Conservation (phyloP, 768 basidiomycete genomes). For the Mycena chlorophos region DNA sequence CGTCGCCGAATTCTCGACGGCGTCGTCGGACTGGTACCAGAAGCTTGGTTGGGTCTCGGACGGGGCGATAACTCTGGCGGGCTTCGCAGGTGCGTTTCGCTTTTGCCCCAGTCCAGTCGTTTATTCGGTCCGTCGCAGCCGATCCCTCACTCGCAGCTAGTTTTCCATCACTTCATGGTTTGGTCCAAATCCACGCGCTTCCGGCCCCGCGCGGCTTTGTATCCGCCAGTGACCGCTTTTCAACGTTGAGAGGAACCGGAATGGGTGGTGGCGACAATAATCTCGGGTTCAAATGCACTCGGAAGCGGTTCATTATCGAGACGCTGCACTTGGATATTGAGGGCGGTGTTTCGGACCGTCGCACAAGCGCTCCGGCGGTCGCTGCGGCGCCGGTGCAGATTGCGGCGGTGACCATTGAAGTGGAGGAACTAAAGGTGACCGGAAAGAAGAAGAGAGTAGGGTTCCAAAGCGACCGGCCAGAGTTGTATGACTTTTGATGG, state of each 20-base stretch:
- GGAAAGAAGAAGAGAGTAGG: conserved; percentile 66
- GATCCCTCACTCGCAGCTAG: conserved; percentile 71
- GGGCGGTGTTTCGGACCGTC: conserved; percentile 78
- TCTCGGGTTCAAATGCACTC: conserved; percentile 88
- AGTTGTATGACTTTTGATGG: conserved; percentile 71
- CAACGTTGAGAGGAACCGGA: conserved; percentile 72
- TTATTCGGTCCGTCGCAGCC: conserved; percentile 41
- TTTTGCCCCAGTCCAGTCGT: conserved; percentile 1
- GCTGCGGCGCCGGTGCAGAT: conserved; percentile 23
- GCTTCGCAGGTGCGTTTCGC: conserved; percentile 69
- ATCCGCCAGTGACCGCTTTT: conserved; percentile 80
- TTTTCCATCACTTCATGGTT: conserved; percentile 86
- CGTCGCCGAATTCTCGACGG: conserved; percentile 60
- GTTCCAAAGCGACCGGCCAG: conserved; percentile 65
- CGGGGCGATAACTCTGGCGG: conserved; percentile 67
- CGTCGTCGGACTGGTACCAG: conserved; percentile 65
- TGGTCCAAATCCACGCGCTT: conserved; percentile 74
- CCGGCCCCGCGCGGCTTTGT: conserved; percentile 74
- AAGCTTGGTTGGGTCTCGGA: conserved; percentile 82
- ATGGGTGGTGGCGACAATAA: conserved; percentile 89
- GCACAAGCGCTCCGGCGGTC: conserved; percentile 52
- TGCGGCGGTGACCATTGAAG: conserved; percentile 45
- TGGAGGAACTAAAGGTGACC: conserved; percentile 36
- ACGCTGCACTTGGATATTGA: conserved; percentile 87
- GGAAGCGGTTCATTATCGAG: conserved; percentile 86